Base-by-base conservation (phyloP, 2,329 filamentous ascomycete genomes). In the Grosmannia clavigera region DNA sequence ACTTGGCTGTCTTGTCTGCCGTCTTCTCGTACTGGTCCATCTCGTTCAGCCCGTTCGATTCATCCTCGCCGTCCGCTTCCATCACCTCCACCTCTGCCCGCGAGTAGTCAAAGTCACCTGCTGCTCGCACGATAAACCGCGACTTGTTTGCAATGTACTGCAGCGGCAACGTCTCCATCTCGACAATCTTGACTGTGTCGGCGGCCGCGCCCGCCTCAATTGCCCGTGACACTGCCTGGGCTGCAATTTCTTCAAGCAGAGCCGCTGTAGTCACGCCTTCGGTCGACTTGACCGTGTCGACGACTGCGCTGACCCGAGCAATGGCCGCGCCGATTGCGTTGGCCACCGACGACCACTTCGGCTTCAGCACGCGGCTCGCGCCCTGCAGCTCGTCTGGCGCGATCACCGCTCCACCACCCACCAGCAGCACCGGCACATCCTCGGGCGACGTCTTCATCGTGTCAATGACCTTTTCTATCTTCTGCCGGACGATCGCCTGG, bases 241-340 rank as follows among this genome's bases (percentile, higher is more conserved):
- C 64, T 16, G 69, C 69, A 4, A 76, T 71, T 52, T 73, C 71
- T 5, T 73, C 69, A 0, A 76, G 65, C 0, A 75, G 64, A 43
- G 75, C 68, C n/a, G 70, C 64, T 0, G 69, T 68, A 5, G 74
- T 69, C 61, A 71, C 72, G 0, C 68, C 68, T 59, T 76, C 77
- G 0, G 77, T 80, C 0, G 75, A 77, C 60, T 78, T 75, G 29
- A 81, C 74, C 0, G 74, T 76, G 61, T 81, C 79, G 11, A 80
- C 72, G 0, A 79, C 75, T 1, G 78, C 77, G 61, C 79, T 83
- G 2, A 86, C 81, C 48, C 80, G 73, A 1, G 82, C 81, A 61
- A 82, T 83, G 0, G 83, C 83, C 10, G 83, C 83, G 1, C 83
- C 83, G 11, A 86, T 82, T 0, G 83, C 83, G 65, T 86, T 86